Base-by-base conservation (phyloP, 306 rosid genomes). In the Styphnolobium japonicum region DNA sequence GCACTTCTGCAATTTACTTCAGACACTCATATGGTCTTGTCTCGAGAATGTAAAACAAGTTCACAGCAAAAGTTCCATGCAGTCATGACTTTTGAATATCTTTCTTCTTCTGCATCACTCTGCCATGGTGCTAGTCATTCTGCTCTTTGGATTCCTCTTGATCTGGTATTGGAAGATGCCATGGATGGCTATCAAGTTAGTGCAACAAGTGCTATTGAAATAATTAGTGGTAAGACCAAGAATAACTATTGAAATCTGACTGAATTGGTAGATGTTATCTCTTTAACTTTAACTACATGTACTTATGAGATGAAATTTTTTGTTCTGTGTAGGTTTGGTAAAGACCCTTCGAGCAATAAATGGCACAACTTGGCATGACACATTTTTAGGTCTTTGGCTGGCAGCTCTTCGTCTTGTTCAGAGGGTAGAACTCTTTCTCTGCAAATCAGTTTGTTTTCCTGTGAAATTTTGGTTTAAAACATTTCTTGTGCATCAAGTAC, bases 101-200 rank as follows among this genome's bases (percentile, higher is more conserved):
- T 90, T 79, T 82, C 91, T 85, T 86, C 96, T 61, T 90, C 94
- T 62, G 88, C 95, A 51, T 85, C 97, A 67, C 86, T 89, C 56
- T 86, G 93, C 78, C 91, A 90, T 33, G 95, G 98, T 72, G 88
- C 90, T 56, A 87, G 88, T 78, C 87, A 78, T 81, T 90, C 99
- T 65, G 96, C 94, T 81, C 84, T 93, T 83, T 95, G 99, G 98
- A 92, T 93, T 91, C 99, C 98, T 46, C 97, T 95, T 67, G 99
- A 95, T 82, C 87, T 95, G 37, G 91, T 87, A 71, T 70, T 95
- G 71, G 99, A 95, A 93, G 99, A 95, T 84, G 92, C 97, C 77
- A 91, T 95, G 98, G 98, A 95, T 81, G 97, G 96, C 81, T 95
- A 93, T 87, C 92, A 91, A 88, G 97, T 90, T 58, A 92, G 92